Evolutionary conservation across 208 protist genomes (phyloP), one percentile per base, ranked within the genome.

Genomic region (Crithidia fasciculata): DNA sequence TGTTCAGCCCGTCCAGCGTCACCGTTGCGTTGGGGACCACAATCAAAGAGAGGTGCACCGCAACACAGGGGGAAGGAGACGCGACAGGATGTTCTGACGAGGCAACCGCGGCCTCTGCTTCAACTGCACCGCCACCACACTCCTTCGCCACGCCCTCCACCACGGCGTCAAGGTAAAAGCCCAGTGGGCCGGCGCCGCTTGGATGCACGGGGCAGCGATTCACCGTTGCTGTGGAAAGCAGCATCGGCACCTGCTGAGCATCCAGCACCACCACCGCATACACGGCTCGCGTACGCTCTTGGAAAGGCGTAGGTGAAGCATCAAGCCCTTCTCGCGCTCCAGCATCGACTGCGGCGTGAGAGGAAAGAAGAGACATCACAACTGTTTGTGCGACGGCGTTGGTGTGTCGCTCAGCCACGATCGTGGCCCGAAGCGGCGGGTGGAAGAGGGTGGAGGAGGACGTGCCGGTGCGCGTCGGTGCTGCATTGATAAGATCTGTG

Each of bases 311-410:
- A 13, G 45, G 7, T 2, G 45, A 8, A 15, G 12, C 45, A 49
- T 49, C 45, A 13, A 2, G 9, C 12, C 45, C 12, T 49, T 13
- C 45, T 49, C 45, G 9, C 45, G 7, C 45, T 49, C 9, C 9
- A 13, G 45, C 45, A 8, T 49, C 9, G 45, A 13, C 45, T 15
- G 45, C 45, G 12, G 45, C 16, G n/a, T 15, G 0, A 2, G 9
- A 19, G 39, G 57, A 3, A 9, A 8, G 18, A 9, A 79, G 47
- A 3, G 50, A 43, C 44, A 80, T 37, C 4, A 74, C 61, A 9
- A 74, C 61, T 2, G 74, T 80, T 49, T 80, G 74, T n/a, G 74
- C 61, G 19, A 80, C 74, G 12, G 67, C 74, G 54, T 80, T 80
- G 43, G 55, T 36, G 54, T 50, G 12, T 3, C 74, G 74, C 19